Evolutionary conservation across 2,329 filamentous ascomycete species (phyloP), one percentile per base, ranked within the genome.

Genomic region (Emergomyces orientalis): DNA sequence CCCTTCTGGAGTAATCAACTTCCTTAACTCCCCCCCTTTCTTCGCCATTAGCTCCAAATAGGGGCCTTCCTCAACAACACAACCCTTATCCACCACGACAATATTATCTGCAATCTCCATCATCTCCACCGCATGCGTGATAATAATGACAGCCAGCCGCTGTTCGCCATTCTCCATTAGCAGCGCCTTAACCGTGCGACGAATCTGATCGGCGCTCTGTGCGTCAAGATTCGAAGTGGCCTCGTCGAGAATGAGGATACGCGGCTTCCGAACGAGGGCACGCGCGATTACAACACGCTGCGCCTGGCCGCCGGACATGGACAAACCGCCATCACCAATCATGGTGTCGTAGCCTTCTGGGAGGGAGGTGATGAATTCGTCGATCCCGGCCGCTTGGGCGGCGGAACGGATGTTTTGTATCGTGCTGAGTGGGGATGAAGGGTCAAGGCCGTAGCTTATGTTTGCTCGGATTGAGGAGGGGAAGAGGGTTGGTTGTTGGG

Each of bases 91-190:
- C 64, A 87, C 68, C 65, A 97, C 84, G 0, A 93, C 79, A 8
- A 97, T 79, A 54, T 84, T 80, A 71, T 91, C 86, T 0, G 88
- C 89, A 63, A 90, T 83, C 63, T 82, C 81, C 89, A 97, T 97
- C 90, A 96, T 95, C 70, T 93, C 88, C 65, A 79, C 80, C 63
- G 82, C 84, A 75, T 97, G 93, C 58, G 91, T 96, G 47, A 96
- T 87, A 30, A 95, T 82, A 19, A 97, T 80, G 0, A 96, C 84
- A 0, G 88, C 88, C 73, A 90, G 82, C 0, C 77, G 78, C 19
- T 22, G 52, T 3, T 69, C 65, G 14, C 69, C 69, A 30, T 19
- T 3, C 9, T 64, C 63, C 0, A 68, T 65, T 14, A 87, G 77
- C 1, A 94, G 74, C 0, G 71, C 70, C 43, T 73, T 74, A 49